Percentiles rank a stretch among this genome's conserved stretches.
phyloP scores from a whole-genome alignment of 352 stramenopile species.

The Ophiocytium majus region DNA sequence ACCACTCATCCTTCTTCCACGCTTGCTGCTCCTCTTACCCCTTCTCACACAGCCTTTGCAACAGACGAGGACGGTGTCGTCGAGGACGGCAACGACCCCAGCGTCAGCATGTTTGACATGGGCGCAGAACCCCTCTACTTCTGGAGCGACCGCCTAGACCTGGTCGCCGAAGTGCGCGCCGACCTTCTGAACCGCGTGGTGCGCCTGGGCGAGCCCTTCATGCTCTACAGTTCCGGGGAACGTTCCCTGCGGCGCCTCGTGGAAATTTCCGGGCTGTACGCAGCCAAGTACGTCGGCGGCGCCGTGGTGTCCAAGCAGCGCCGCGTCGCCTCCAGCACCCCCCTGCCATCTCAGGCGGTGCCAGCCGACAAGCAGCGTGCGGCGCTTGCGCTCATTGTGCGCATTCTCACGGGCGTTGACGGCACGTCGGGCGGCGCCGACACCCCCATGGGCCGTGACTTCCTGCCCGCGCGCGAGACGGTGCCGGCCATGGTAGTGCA shows the following conservation, averaged over 20 bases:
- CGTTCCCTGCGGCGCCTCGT: constrained; percentile 37
- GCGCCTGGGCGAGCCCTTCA: constrained; percentile 42
- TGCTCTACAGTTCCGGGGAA: constrained; percentile 31
- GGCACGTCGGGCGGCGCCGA: neutral
- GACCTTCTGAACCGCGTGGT: constrained; percentile 48
- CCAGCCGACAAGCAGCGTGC: constrained; percentile 32
- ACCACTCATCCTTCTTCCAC: neutral
- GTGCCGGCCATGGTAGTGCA: constrained; percentile 27
- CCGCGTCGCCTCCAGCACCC: constrained; percentile 22
- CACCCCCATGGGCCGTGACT: neutral
- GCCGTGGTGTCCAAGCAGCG: constrained; percentile 45
- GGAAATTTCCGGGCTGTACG: constrained; percentile 26
- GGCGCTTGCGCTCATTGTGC: constrained; percentile 40
- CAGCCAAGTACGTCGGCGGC: constrained; percentile 46
- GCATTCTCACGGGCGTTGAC: constrained; percentile 35
- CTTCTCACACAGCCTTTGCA: constrained; percentile 36
- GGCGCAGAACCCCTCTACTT: constrained; percentile 50
- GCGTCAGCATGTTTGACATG: constrained; percentile 54
- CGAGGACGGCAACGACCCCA: constrained; percentile 37
- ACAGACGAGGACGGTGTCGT: constrained; percentile 52
- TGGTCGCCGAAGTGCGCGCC: constrained; percentile 52
- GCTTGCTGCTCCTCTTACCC: no score
- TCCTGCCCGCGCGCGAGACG: constrained; percentile 32
- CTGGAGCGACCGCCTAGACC: constrained; percentile 47
- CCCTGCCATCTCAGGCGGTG: constrained; percentile 25